phyloP scores from a whole-genome alignment of 1,284 basidiomycete genomes.

The Cryptococcus hybrid region DNA sequence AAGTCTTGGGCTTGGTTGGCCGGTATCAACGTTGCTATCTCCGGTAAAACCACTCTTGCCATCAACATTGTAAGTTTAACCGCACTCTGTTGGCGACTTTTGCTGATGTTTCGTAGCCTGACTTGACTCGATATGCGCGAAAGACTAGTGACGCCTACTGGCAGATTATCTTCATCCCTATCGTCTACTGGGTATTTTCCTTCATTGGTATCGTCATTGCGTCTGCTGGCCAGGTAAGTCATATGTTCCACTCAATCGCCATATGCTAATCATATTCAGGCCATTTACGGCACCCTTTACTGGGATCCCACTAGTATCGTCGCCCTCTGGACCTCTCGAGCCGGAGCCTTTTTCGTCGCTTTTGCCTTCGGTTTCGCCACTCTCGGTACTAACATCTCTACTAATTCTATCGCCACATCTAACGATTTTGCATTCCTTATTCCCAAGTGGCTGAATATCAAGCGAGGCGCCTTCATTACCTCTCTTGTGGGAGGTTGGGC shows the following conservation, averaged over 20 bases:
- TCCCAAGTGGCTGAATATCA: constrained; percentile 66
- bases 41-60: constrained; percentile 55
- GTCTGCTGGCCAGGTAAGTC: constrained; percentile 32
- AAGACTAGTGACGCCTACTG: constrained; percentile 46
- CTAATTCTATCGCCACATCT: constrained; percentile 67
- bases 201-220: constrained; percentile 56
- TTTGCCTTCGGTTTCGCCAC: constrained; percentile 67
- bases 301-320: constrained; percentile 63
- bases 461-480: constrained; percentile 69
- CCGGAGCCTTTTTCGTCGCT: constrained; percentile 73
- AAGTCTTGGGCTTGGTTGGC: constrained; percentile 69
- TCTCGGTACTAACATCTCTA: constrained; percentile 69
- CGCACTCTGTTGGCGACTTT: constrained; percentile 51
- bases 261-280: background rate
- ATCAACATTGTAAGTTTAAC: constrained; percentile 41
- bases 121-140: constrained; percentile 38
- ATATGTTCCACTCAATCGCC: too few species aligned
- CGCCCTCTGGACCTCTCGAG: constrained; percentile 51
- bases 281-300: constrained; percentile 38
- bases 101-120: constrained; percentile 19
- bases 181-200: constrained; percentile 42
- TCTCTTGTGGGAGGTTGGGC: constrained; percentile 69
- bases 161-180: constrained; percentile 38
- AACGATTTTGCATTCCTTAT: constrained; percentile 68
- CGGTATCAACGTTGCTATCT: constrained; percentile 64